Percentiles rank a stretch among this genome's conserved stretches.
Conservation (phyloP, 768 basidiomycete species). For the Mycena leptocephala region DNA sequence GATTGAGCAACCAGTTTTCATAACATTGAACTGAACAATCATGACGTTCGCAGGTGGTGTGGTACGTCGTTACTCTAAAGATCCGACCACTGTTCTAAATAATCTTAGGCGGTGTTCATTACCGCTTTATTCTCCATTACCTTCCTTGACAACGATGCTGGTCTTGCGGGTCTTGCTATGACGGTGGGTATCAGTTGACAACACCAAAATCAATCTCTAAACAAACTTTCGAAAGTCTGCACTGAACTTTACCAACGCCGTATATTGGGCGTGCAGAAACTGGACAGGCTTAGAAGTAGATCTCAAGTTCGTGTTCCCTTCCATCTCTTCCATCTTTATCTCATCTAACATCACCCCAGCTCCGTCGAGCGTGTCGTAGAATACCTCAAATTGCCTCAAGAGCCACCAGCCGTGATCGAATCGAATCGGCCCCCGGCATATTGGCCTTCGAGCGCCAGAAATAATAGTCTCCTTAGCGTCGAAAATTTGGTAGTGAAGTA, state of each 20-base stretch:
- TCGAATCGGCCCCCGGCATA: conserved; percentile 88
- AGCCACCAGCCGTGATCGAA: conserved; percentile 85
- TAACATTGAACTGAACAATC: not conserved
- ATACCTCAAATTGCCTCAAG: conserved; percentile 92
- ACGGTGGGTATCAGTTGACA: conserved; percentile 43
- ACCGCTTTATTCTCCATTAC: conserved; percentile 75
- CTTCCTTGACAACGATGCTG: conserved; percentile 57
- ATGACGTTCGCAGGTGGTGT: conserved; percentile 13
- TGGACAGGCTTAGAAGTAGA: conserved; percentile 67
- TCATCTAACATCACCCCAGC: conserved; percentile 52
- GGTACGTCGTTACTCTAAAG: not conserved
- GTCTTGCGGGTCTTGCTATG: conserved; percentile 70
- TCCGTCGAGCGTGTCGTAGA: conserved; percentile 94
- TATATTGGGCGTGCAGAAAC: conserved; percentile 44
- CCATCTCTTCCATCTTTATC: too few relatives aligned
- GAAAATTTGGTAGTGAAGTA: conserved; percentile 89
- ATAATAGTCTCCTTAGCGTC: conserved; percentile 73
- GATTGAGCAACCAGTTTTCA: not conserved
- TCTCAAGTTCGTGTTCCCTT: conserved; percentile 60
- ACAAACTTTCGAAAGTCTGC: conserved; percentile 57
- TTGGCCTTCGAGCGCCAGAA: conserved; percentile 87
- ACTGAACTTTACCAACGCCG: conserved; percentile 39
- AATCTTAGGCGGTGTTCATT: conserved; percentile 61
- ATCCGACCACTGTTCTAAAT: not conserved
- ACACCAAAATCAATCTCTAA: not conserved